phyloP scores from a whole-genome alignment of 139 green algal species.

The Coelastrella sp. region DNA sequence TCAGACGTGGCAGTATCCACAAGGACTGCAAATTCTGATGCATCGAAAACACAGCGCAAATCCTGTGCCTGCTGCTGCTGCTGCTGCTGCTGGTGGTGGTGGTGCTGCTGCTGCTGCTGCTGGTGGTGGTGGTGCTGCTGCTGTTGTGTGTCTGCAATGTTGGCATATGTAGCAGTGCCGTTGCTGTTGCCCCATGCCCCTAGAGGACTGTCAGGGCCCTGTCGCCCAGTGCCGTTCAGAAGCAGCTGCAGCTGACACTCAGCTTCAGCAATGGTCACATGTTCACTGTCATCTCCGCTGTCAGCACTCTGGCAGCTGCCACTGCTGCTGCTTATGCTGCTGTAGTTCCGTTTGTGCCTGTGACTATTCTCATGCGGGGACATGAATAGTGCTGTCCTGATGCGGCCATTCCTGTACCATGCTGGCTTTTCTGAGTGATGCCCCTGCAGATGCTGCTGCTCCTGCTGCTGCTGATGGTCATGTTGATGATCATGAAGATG shows the following conservation, averaged over 20 bases:
- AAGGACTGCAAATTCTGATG: background rate
- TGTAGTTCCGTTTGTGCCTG: background rate
- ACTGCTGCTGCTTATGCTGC: conserved; percentile 23
- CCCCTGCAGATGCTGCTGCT: background rate
- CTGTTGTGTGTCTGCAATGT: background rate
- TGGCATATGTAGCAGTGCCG: background rate
- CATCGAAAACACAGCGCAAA: background rate
- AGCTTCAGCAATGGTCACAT: conserved; percentile 7
- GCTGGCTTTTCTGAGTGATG: background rate
- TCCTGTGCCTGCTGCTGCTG: background rate
- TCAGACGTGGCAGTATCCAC: background rate
- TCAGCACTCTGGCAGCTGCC: background rate
- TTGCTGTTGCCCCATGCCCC: background rate
- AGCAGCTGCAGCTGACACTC: conserved; percentile 22
- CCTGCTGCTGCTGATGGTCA: background rate
- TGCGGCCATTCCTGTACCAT: background rate
- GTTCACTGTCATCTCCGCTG: background rate
- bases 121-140: background rate
- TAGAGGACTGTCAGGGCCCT: background rate
- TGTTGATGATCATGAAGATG: background rate
- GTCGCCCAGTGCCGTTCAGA: background rate
- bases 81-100: background rate
- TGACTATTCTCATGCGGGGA: background rate
- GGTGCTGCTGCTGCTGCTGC: background rate
- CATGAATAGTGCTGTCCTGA: conserved; percentile 11